Base-by-base conservation (phyloP, 2,329 filamentous ascomycete genomes). In the Orbilia ellipsospora region DNA sequence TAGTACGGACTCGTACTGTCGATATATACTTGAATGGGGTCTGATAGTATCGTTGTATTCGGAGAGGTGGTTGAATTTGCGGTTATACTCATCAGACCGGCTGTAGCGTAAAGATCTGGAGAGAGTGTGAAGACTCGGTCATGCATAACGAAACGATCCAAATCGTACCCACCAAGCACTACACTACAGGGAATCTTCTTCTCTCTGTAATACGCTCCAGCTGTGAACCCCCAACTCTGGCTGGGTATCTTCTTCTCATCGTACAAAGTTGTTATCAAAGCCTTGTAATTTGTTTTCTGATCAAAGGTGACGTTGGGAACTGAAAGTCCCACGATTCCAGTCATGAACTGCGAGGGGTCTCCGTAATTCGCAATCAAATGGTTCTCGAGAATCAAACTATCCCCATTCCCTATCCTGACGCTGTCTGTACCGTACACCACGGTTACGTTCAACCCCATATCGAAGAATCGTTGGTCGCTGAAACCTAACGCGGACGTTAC, bases 1-100 rank as follows among this genome's bases (percentile, higher is more conserved):
- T 84, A 61, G 73, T 82, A 83, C 6, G 83, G 81, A 8, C 82
- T 81, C 1, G 82, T 82, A 1, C 83, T 82, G 67, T 84, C 83
- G 18, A 84, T 81, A 42, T 77, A 77, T 1, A 77, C 68, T n/a
- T 77, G 80, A 68, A 81, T 81, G 2, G 79, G 77, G 2, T 78
- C 77, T 23, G 31, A 79, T 50, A 72, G 64, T 42, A 72, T 15
- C 50, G 80, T 78, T n/a, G 78, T 64, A 61, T 78, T 54, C 7
- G 79, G 78, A 63, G 78, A 79, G n/a, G 68, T 77, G 36, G 69
- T 28, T 79, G 78, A 80, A 55, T 74, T 77, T 15, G 81, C 77
- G 23, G 72, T 75, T 20, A 82, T 80, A 1, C 77, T 78, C 28
- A 80, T 80, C 20, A 82, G 69, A 12, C 80, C 79, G n/a, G 81